Percentiles rank a stretch among this genome's conserved stretches.
These are phyloP conservation scores for Nicotiana paniculata DNA, from an alignment of 257 asterid genomes.

Conservation along the genomic window DNA sequence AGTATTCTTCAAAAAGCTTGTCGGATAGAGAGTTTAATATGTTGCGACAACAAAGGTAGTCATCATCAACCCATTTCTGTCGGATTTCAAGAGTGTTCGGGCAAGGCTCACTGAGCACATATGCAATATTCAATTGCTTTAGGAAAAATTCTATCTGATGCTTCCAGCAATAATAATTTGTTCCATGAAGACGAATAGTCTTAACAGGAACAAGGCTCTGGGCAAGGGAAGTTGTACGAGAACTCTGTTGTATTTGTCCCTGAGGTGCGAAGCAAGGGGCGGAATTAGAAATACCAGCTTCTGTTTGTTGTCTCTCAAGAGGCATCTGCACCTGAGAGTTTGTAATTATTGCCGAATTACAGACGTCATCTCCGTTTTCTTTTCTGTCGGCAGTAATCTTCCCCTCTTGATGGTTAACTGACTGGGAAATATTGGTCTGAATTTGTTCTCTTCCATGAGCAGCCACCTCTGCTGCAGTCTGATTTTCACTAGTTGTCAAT, in stretches of 20 bases:
- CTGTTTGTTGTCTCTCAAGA: constrained; percentile 12
- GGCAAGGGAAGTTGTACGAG: constrained; percentile 11
- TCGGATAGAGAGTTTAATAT: constrained; percentile 58
- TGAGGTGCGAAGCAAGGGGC: constrained; percentile 22
- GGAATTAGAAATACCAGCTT: constrained; percentile 5
- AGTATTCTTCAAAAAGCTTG: constrained; percentile 42
- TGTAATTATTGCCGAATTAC: background rate
- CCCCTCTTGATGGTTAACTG: constrained; percentile 7
- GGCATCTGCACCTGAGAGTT: constrained; percentile 17
- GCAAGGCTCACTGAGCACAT: constrained; percentile 44
- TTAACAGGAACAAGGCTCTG: constrained; percentile 40
- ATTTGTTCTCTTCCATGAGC: constrained; percentile 19
- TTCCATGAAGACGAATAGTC: constrained; percentile 50
- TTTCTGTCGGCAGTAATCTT: background rate
- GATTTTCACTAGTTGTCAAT: constrained; percentile 28
- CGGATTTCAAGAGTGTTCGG: constrained; percentile 28
- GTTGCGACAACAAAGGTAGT: constrained; percentile 49
- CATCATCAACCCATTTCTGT: constrained; percentile 54
- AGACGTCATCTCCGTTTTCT: background rate
- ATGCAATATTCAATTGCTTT: constrained; percentile 44
- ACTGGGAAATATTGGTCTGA: constrained; percentile 20
- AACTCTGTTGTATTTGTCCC: constrained; percentile 9
- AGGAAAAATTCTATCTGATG: constrained; percentile 54
- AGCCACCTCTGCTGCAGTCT: constrained; percentile 12
- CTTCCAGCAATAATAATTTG: constrained; percentile 60